phyloP scores from a whole-genome alignment of 495 filamentous ascomycete species.

The Cetradonia linearis region DNA sequence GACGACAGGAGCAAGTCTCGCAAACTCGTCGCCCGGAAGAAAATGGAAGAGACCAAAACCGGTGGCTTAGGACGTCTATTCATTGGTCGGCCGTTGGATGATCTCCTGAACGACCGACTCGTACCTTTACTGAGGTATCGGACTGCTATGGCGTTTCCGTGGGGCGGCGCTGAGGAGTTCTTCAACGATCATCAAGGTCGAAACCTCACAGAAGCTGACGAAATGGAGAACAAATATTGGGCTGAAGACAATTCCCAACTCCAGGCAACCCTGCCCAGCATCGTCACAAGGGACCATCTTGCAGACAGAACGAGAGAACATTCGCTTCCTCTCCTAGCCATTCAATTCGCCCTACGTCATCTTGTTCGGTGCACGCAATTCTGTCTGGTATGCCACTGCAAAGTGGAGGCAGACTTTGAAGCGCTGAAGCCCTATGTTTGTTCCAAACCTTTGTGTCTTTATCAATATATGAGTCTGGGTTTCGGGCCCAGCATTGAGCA shows the following conservation, averaged over 20 bases:
- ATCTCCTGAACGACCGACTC: conserved; percentile 61
- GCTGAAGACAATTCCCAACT: conserved; percentile 18
- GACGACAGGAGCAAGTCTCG: conserved; percentile 24
- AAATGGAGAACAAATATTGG: conserved; percentile 33
- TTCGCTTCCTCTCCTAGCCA: conserved; percentile 62
- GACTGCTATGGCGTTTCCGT: conserved; percentile 41
- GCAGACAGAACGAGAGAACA: conserved; percentile 25
- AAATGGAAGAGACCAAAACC: not conserved
- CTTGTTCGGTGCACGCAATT: conserved; percentile 78
- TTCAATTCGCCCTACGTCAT: conserved; percentile 73
- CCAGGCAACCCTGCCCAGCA: conserved; percentile 23
- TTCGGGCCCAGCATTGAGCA: conserved; percentile 79
- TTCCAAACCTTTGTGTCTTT: conserved; percentile 66
- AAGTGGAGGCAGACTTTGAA: conserved; percentile 59
- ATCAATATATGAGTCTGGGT: conserved; percentile 84
- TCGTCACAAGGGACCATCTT: conserved; percentile 46
- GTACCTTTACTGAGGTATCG: conserved; percentile 53
- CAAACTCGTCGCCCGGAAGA: conserved; percentile 6
- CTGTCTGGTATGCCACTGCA: conserved; percentile 77
- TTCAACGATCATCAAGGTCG: conserved; percentile 39
- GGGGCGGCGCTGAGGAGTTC: conserved; percentile 60
- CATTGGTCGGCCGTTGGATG: conserved; percentile 61
- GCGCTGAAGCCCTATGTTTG: conserved; percentile 92
- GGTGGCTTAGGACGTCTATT: conserved; percentile 44
- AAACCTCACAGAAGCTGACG: conserved; percentile 26